Evolutionary conservation across 2,329 filamentous ascomycete species (phyloP).

Genomic region (Colletotrichum cereale): DNA sequence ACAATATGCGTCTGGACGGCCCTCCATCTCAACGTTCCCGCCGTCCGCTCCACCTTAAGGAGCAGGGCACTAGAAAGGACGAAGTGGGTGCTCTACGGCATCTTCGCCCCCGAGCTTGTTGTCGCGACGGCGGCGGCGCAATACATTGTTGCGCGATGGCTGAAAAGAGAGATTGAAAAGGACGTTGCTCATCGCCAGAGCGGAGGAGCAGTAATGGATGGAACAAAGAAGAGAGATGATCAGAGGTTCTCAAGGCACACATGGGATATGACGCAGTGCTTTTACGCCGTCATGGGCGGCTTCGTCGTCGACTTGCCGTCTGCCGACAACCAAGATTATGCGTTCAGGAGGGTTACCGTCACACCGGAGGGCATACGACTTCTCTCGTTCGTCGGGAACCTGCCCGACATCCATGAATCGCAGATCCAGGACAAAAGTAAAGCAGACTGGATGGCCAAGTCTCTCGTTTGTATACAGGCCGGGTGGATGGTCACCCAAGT

Average conservation of each 20-base stretch:
- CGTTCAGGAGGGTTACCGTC: slow-evolving; percentile 17
- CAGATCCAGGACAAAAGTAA: slow-evolving; percentile 53
- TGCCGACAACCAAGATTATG: background rate
- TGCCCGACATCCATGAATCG: slow-evolving; percentile 29
- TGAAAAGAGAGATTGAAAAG: slow-evolving; percentile 32
- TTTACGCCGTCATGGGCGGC: slow-evolving; percentile 49
- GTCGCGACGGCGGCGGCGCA: slow-evolving; percentile 47
- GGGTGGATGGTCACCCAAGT: slow-evolving; percentile 53
- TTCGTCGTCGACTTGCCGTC: slow-evolving; percentile 43
- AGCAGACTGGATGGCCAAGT: slow-evolving; percentile 49
- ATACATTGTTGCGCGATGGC: slow-evolving; percentile 40
- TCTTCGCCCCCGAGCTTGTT: slow-evolving; percentile 50
- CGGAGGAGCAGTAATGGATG: too few species aligned
- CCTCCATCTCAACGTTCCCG: slow-evolving; percentile 51
- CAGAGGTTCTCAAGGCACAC: slow-evolving; percentile 12
- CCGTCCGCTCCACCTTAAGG: slow-evolving; percentile 24
- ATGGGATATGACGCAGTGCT: slow-evolving; percentile 45
- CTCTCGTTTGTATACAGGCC: slow-evolving; percentile 52
- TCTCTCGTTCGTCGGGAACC: slow-evolving; percentile 20
- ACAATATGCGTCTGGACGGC: slow-evolving; percentile 51
- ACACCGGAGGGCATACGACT: slow-evolving; percentile 33
- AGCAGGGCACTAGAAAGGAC: slow-evolving; percentile 36
- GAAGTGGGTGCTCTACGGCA: slow-evolving; percentile 47
- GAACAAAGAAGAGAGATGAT: background rate
- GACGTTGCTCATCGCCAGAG: background rate